Base-by-base conservation (phyloP, 768 basidiomycete species). In the Mycena venus region DNA sequence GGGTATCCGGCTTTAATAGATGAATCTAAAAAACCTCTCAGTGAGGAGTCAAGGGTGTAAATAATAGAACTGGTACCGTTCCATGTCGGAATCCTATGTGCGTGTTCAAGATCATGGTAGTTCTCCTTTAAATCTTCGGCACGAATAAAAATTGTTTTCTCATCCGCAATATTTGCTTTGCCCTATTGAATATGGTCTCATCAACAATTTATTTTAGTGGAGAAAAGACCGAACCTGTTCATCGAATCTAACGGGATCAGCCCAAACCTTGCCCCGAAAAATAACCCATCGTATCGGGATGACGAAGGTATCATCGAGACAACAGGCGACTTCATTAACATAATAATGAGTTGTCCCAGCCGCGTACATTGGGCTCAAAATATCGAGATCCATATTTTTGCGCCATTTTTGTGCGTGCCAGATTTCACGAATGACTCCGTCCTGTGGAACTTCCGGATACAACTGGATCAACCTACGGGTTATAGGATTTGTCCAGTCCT, bases 221-320 rank as follows among this genome's bases (percentile, higher is more conserved):
- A n/a, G 8, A 25, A 23, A 51, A 10, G n/a, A 12, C 10, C 25
- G 14, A 27, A 29, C 53, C 53, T 14, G 9, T 12, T 55, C 53
- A 15, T 55, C 31, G 7, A 55, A 29, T 27, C 27, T 14, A 14
- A 55, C 53, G 6, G 15, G 14, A 17, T 55, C 53, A 11, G 53
- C 27, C n/a, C 23, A 31, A 11, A 55, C 53, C 53, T 55, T 55
- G 12, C 10, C 11, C 12, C 49, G 47, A 27, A 7, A 55, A 11
- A 15, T 62, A 11, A 71, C 19, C 69, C 69, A 71, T 9, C 69
- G 69, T 17, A 71, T 34, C 1, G 53, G 53, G 11, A 55, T 27
- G 3, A 55, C 27, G 23, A 55, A 55, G 15, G 15, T 17, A 11
- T 27, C 29, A 14, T 31, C 23, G 10, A 6, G 25, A 27, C 29